Percentiles rank a stretch among this genome's conserved stretches.
phyloP scores from a whole-genome alignment of 2,329 filamentous ascomycete genomes.

The Aspergillus versicolor region DNA sequence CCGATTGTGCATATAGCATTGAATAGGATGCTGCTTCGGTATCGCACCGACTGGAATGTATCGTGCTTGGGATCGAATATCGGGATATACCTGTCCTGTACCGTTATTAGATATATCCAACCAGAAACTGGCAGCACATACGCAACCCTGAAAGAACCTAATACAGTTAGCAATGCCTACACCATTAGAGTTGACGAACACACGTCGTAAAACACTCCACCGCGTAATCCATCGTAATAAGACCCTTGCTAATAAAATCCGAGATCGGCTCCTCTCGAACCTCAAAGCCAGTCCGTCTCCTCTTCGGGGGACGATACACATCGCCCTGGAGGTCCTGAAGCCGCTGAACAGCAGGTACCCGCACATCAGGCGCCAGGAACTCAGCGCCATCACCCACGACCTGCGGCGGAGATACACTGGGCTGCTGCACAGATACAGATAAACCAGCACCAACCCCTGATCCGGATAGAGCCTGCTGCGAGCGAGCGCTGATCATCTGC shows the following conservation, averaged over 20 bases:
- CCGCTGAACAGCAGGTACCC: background rate
- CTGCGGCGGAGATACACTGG: background rate
- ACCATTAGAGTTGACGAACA: background rate
- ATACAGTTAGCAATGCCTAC: background rate
- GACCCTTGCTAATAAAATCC: slow-evolving; percentile 36
- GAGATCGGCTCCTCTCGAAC: slow-evolving; percentile 32
- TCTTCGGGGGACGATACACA: slow-evolving; percentile 18
- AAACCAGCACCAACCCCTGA: too few relatives aligned
- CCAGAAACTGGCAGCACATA: slow-evolving; percentile 15
- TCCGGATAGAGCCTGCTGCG: background rate
- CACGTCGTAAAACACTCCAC: slow-evolving; percentile 10
- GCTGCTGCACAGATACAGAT: too few relatives aligned
- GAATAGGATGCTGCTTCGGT: slow-evolving; percentile 51
- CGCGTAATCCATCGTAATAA: slow-evolving; percentile 35
- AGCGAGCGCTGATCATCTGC: slow-evolving; percentile 16
- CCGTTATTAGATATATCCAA: background rate
- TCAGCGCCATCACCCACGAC: background rate
- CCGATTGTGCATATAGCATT: slow-evolving; percentile 55
- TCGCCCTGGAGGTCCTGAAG: background rate
- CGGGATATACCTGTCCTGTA: slow-evolving; percentile 49
- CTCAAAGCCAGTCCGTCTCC: slow-evolving; percentile 34
- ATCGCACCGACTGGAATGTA: slow-evolving; percentile 46
- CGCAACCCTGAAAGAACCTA: slow-evolving; percentile 41
- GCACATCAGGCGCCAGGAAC: background rate
- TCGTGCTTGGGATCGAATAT: slow-evolving; percentile 50